phyloP scores from a whole-genome alignment of 1,284 basidiomycete species.

The Dichomitus squalens region DNA sequence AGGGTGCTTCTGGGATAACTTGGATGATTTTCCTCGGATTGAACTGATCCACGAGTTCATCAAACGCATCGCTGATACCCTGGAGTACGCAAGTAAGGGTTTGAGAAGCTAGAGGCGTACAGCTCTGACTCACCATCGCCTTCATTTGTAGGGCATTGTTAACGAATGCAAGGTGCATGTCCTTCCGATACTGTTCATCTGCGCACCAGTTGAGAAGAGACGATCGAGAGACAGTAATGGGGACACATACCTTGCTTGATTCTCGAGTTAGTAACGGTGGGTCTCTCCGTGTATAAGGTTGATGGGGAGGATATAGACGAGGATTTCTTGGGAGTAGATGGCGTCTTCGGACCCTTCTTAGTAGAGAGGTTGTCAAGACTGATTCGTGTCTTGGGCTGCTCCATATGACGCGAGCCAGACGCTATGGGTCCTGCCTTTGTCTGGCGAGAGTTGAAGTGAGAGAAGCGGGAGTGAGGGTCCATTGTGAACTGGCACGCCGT shows the following conservation, averaged over 20 bases:
- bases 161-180: slow-evolving; percentile 86
- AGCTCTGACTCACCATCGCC: slow-evolving; percentile 50
- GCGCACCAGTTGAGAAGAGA: neutral
- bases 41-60: slow-evolving; percentile 75
- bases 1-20: slow-evolving; percentile 34
- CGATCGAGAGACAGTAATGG: too few relatives aligned
- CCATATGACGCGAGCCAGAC: slow-evolving; percentile 47
- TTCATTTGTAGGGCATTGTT: slow-evolving; percentile 82
- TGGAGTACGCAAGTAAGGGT: slow-evolving; percentile 30
- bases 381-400: slow-evolving; percentile 41
- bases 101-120: slow-evolving; percentile 13
- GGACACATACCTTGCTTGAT: slow-evolving; percentile 54
- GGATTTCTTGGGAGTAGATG: slow-evolving; percentile 30
- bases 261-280: slow-evolving; percentile 75
- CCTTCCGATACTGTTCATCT: slow-evolving; percentile 73
- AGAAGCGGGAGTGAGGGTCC: slow-evolving; percentile 75
- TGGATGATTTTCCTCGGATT: slow-evolving; percentile 48
- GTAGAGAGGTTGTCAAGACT: slow-evolving; percentile 41
- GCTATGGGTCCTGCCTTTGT: slow-evolving; percentile 65
- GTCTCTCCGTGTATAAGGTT: slow-evolving; percentile 47
- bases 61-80: slow-evolving; percentile 69
- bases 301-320: slow-evolving; percentile 33
- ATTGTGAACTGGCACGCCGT: slow-evolving; percentile 37
- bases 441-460: slow-evolving; percentile 70
- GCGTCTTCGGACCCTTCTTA: slow-evolving; percentile 39